Evolutionary conservation across 768 basidiomycete species (phyloP), one percentile per base, ranked within the genome.

Genomic region (Termitomyces sp.): DNA sequence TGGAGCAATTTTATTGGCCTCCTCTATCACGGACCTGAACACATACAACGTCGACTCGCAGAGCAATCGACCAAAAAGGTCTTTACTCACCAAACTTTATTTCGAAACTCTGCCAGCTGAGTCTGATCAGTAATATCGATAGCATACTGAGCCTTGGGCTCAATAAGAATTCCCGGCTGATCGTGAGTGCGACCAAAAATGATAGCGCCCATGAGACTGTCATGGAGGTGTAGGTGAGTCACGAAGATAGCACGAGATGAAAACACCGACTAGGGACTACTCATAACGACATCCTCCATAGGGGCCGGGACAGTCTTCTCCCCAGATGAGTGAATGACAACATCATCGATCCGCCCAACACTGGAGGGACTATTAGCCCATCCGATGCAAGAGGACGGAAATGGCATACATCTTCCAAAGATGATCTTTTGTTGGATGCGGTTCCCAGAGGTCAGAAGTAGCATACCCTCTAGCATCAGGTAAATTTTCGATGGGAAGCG

Each of bases 1-100:
- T 0, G 78, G 78, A 0, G 73, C 71, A 1, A 62, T 62, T 19
- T 58, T 63, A 60, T 80, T 80, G 3, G 76, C 78, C 31, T 76
- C 70, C 21, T 76, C 77, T 1, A 78, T 70, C 11, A 65, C 58
- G 1, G 65, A 68, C 72, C 73, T 78, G 26, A 2, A 17, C n/a
- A 5, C 31, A 46, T 33, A 21, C 3, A 1, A 17, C 14, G 7
- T 30, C n/a, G 10, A 48, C 7, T 15, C 15, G 17, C 5, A 1
- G 5, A 19, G 35, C 5, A 8, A 26, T 41, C 15, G 19, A 40
- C 15, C 19, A 17, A 11, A 12, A 3, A 11, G 21, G 7, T 30
- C 10, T 5, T 10, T 30, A 50, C 55, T 19, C 30, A 71, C 73
- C 73, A 75, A 6, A 78, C 58, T 33, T 61, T 54, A 57, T 75